These are phyloP conservation scores for Priceomyces carsonii DNA, from an alignment of 805 yeast genomes.

Conservation along the genomic window DNA sequence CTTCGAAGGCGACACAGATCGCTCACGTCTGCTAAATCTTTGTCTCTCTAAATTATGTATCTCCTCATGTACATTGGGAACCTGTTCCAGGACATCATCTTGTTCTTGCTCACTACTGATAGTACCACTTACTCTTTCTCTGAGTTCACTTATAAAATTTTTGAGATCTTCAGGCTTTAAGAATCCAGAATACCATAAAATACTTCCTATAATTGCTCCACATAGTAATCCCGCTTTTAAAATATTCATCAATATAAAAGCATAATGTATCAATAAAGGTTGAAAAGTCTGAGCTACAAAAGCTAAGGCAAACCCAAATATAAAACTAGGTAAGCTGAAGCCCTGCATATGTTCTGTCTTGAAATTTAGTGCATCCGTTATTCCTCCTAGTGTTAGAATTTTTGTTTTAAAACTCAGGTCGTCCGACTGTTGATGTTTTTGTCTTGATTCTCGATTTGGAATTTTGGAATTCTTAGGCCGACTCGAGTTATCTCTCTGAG, in stretches of 20 bases:
- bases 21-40: not conserved
- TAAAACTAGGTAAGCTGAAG: constrained; percentile 29
- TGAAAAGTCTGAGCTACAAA: constrained; percentile 19
- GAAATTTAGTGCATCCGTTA: not conserved
- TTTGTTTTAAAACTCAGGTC: not conserved
- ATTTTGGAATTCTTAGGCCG: not conserved
- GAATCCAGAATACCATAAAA: constrained; percentile 33
- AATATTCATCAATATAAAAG: constrained; percentile 16
- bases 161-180: constrained; percentile 15
- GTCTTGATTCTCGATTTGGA: constrained; percentile 5
- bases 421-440: constrained; percentile 3
- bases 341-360: constrained; percentile 6
- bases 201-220: constrained; percentile 22
- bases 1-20: constrained; percentile 12
- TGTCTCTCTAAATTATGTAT: not conserved
- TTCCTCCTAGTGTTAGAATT: not conserved
- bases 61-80: not conserved
- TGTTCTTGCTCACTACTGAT: not conserved
- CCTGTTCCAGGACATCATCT: not conserved
- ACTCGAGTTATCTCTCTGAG: no score
- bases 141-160: constrained; percentile 5
- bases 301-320: constrained; percentile 25
- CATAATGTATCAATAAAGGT: constrained; percentile 22
- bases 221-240: constrained; percentile 24
- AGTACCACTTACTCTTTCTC: not conserved